Evolutionary conservation across 192 early-diverging fungal genomes (phyloP), one percentile per base, ranked within the genome.

Genomic region (Jimgerdemannia flammicorona): DNA sequence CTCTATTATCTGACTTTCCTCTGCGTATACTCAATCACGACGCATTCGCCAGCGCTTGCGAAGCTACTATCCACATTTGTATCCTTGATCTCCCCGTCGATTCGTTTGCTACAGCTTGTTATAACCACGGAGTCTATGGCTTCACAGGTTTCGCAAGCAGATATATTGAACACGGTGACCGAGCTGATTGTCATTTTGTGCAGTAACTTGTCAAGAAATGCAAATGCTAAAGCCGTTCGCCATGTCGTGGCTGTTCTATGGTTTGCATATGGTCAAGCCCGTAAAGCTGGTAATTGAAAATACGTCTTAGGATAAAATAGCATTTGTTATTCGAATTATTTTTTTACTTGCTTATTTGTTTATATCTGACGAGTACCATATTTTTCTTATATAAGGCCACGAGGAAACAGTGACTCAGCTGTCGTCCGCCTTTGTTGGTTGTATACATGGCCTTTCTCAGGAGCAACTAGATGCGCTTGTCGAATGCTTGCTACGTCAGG

Each of bases 211-310:
- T 70, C 77, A 8, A 68, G 68, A 42, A 64, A 78, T 54, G 72
- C 75, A 29, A 19, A 74, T 44, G 18, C 49, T 40, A 66, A 71
- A 19, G 49, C 64, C 18, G 77, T 76, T 0, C 69, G 74, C 17
- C 72, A 67, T 8, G 67, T 67, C 20, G 17, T 80, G 7, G 72
- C 72, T 43, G 65, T 71, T 43, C 59, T 77, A 9, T 80, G 79
- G 79, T 74, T 77, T 72, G 72, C 77, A 67, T 79, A 79, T 79
- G 43, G 65, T 3, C 17, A 65, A 10, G 72, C 72, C 29, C 72
- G 65, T 66, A 64, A 42, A 29, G 42, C 65, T 11, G 64, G 72
- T 73, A 66, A 44, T 71, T 44, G 2, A 29, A 29, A 29, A 29
- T 29, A 29, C 29, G 29, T 29, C 29, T 29, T 29, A 29, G 29